These are phyloP conservation scores for Podospora sp. DNA, from an alignment of 495 filamentous ascomycete genomes.

Conservation along the genomic window DNA sequence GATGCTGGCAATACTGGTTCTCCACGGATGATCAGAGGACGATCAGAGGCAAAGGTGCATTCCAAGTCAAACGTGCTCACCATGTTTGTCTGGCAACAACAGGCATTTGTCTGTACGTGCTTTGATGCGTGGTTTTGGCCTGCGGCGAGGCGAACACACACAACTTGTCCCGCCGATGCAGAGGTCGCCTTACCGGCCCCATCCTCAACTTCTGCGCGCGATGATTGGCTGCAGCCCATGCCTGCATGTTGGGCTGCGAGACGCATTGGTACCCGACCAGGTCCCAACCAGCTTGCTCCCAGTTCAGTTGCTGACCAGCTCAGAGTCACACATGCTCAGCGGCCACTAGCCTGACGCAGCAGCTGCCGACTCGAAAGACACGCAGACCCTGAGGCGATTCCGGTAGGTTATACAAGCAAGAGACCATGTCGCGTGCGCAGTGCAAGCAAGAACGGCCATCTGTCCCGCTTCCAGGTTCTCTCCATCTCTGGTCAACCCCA, in stretches of 20 bases:
- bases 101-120: neutral
- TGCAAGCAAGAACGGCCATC: neutral
- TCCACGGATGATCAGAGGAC: too few species aligned
- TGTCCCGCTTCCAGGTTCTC: neutral
- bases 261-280: constrained; percentile 44
- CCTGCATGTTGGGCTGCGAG: constrained; percentile 32
- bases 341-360: constrained; percentile 26
- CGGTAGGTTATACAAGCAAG: constrained; percentile 22
- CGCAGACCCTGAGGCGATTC: constrained; percentile 15
- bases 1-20: neutral
- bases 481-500: neutral
- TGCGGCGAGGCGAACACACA: neutral
- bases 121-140: constrained; percentile 4
- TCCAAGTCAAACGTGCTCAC: neutral
- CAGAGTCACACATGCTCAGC: constrained; percentile 13
- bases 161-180: neutral
- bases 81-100: constrained; percentile 12
- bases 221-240: constrained; percentile 32
- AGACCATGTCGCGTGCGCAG: constrained; percentile 17
- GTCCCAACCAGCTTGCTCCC: constrained; percentile 23
- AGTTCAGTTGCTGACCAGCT: constrained; percentile 21
- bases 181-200: constrained; percentile 4
- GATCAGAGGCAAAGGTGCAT: constrained; percentile 1
- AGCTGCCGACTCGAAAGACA: constrained; percentile 3
- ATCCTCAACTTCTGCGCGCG: neutral